Evolutionary conservation across 106 monocot species (phyloP), one percentile per base, ranked within the genome.

Genomic region (Dioscorea dumetorum): DNA sequence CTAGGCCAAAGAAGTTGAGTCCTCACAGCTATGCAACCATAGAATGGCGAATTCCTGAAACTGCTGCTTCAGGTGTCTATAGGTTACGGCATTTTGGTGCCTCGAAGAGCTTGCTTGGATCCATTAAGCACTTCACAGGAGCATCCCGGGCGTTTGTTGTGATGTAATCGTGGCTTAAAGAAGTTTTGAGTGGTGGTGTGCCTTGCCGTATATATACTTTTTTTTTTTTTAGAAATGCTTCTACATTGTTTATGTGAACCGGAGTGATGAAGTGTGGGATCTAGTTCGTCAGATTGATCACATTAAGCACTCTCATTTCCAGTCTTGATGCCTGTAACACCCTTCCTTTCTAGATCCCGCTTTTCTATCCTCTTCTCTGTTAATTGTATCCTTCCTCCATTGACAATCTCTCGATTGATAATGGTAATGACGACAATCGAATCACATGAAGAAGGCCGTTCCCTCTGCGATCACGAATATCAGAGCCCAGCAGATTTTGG

Each of bases 391-490:
- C 11, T 11, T 5, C 23, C 48, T 17, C 18, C 20, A 15, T 18
- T 65, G 28, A 41, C 17, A 18, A 50, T 21, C 23, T 22, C 41
- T 50, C 48, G 1, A 1, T 28, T 1, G 28, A 3, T 28, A 28
- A 28, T 28, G 17, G 1, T 34, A n/a, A 24, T 13, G 73, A 24
- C 52, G 58, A 58, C 71, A 94, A 90, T 90, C 92, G 65, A 92
- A 86, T 79, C 92, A 97, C 69, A 87, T 97, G 92, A 82, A 78
- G 72, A 89, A 77, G 64, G 82, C 87, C 11, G 89, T 85, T 22
- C 84, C 92, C 16, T 86, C 97, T 6, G 89, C 78, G 60, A 97
- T 97, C 78, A 92, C 89, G 15, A 90, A 85, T 82, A 82, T 97
- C 67, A 92, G 79, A 68, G 97, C 97, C 50, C 77, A 89, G 73